Evolutionary conservation across 73 alveolate genomes (phyloP).

Genomic region (Effrenium voratum): DNA sequence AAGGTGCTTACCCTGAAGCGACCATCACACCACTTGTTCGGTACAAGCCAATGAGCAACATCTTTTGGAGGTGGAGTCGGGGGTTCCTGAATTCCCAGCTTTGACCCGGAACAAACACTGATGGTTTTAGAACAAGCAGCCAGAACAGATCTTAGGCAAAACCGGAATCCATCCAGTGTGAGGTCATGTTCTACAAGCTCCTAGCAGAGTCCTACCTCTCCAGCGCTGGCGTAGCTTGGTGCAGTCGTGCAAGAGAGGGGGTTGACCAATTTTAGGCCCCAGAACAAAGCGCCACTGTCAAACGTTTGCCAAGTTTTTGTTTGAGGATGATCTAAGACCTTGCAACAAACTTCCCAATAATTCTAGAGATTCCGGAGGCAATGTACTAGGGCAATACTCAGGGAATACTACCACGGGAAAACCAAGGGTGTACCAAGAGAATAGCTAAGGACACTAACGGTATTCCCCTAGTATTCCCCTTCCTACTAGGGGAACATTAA

Average conservation of each 20-base stretch:
- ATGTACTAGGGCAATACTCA: too few species aligned
- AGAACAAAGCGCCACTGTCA: not conserved
- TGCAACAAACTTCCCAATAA: too few species aligned
- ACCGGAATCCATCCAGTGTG: not conserved
- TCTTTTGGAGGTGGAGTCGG: not conserved
- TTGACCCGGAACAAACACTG: not conserved
- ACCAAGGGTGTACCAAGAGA: too few species aligned
- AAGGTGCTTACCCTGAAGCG: too few species aligned
- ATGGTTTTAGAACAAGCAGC: not conserved
- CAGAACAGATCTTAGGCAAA: not conserved
- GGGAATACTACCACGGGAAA: too few species aligned
- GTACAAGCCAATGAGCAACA: too few species aligned
- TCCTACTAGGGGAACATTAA: too few species aligned
- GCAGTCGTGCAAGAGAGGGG: not conserved
- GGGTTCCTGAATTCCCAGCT: not conserved
- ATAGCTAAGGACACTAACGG: too few species aligned
- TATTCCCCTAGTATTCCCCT: too few species aligned
- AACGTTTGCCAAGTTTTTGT: too few species aligned
- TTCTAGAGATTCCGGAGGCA: too few species aligned
- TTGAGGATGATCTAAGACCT: too few species aligned
- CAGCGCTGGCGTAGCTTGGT: not conserved
- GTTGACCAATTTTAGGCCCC: not conserved
- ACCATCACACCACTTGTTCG: not conserved
- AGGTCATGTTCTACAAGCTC: slow-evolving; percentile 79
- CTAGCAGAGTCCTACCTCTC: slow-evolving; percentile 82